Evolutionary conservation across 257 asterid genomes (phyloP).

Genomic region (Osmanthus fragrans): DNA sequence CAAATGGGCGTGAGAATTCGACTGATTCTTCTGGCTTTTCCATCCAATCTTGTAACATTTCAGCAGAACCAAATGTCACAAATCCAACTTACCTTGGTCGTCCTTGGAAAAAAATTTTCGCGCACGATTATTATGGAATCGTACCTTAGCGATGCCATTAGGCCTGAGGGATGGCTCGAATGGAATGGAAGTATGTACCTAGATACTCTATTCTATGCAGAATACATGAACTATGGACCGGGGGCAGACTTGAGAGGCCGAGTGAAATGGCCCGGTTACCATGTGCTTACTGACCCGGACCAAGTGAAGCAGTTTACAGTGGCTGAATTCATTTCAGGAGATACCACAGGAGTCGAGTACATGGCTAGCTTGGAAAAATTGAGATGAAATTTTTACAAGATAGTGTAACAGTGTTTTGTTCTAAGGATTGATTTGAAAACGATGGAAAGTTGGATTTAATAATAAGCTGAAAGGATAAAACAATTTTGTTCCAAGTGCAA

Average conservation of each 20-base stretch:
- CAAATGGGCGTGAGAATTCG: slow-evolving; percentile 49
- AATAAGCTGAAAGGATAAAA: too few relatives aligned
- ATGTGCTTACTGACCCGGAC: slow-evolving; percentile 32
- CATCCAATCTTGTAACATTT: slow-evolving; percentile 53
- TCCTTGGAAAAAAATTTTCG: slow-evolving; percentile 61
- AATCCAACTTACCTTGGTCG: slow-evolving; percentile 58
- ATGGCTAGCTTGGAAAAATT: slow-evolving; percentile 10
- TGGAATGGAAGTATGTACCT: slow-evolving; percentile 51
- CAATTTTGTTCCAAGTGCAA: too few relatives aligned
- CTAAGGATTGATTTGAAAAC: neutral
- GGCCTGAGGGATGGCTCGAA: slow-evolving; percentile 65
- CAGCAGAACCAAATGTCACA: slow-evolving; percentile 38
- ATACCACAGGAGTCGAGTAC: slow-evolving; percentile 24
- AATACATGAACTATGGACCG: slow-evolving; percentile 59
- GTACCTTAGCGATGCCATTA: slow-evolving; percentile 35
- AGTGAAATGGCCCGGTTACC: slow-evolving; percentile 70
- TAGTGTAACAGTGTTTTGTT: neutral
- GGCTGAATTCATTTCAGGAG: slow-evolving; percentile 29
- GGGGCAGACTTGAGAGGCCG: slow-evolving; percentile 50
- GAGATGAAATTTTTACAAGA: neutral
- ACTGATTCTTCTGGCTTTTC: slow-evolving; percentile 56
- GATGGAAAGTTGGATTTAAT: too few relatives aligned
- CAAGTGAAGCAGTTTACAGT: slow-evolving; percentile 49
- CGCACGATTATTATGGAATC: slow-evolving; percentile 65
- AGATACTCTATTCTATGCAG: slow-evolving; percentile 49